phyloP scores from a whole-genome alignment of 495 filamentous ascomycete species.

The Terfezia boudieri region DNA sequence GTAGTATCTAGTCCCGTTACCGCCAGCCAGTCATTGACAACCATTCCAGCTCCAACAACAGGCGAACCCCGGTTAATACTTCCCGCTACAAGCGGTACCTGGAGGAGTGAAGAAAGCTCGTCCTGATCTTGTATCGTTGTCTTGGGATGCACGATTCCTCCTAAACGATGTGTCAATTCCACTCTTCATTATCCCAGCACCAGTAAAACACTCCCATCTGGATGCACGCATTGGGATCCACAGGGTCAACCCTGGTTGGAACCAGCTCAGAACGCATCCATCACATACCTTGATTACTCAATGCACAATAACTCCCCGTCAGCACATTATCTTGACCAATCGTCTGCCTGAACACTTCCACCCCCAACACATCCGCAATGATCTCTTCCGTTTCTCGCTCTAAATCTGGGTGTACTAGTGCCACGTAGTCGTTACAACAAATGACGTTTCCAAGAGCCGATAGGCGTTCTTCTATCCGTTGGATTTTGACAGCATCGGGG shows the following conservation, averaged over 20 bases:
- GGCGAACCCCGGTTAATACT: constrained; percentile 76
- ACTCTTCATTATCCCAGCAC: too few species aligned
- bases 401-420: constrained; percentile 78
- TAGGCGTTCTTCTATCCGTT: constrained; percentile 85
- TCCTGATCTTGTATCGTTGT: constrained; percentile 93
- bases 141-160: constrained; percentile 92
- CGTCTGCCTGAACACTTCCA: constrained; percentile 96
- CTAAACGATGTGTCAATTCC: not conserved
- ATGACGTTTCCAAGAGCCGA: constrained; percentile 96
- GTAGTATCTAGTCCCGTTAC: constrained; percentile 94
- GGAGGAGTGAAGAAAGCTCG: constrained; percentile 77
- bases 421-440: constrained; percentile 87
- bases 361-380: constrained; percentile 86
- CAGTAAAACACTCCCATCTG: too few species aligned
- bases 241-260: too few species aligned
- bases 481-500: constrained; percentile 73
- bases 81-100: constrained; percentile 87
- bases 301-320: constrained; percentile 82
- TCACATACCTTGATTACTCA: constrained; percentile 54
- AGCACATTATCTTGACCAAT: constrained; percentile 80
- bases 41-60: constrained; percentile 95
- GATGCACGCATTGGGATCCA: too few species aligned
- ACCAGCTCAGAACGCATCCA: not conserved
- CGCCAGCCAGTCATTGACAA: constrained; percentile 97
- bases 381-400: constrained; percentile 93